Evolutionary conservation across 352 stramenopile species (phyloP), one percentile per base, ranked within the genome.

Genomic region (Phytophthora chlamydospora): DNA sequence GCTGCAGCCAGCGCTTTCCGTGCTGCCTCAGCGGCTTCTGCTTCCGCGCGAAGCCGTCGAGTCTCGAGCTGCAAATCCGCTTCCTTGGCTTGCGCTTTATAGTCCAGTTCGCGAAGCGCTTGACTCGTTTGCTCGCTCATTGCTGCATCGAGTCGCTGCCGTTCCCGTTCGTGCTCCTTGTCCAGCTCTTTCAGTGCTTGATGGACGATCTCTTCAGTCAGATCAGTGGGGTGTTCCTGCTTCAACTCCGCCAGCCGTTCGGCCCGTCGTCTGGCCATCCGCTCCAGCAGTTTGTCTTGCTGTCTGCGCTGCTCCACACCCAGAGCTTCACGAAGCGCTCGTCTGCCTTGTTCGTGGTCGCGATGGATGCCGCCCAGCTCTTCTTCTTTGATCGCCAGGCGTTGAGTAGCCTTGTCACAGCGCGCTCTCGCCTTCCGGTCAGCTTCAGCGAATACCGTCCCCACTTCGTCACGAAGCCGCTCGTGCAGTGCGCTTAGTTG

Each of bases 251-350:
- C 42, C 34, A 67, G 43, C 27, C 47, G 35, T 29, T 65, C 62
- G 0, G 42, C 45, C 27, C 68, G 53, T 13, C 62, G 48, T 31
- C 53, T 72, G 6, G 54, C 63, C 21, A 66, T 58, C 2, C 67
- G 50, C 21, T 77, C 73, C 12, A 67, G 24, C 13, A 82, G 35
- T 46, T 79, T 82, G 34, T 75, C 64, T 54, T 70, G 61, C n/a
- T 79, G 73, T 10, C 70, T 62, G 19, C 52, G 43, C 6, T 74
- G 58, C 39, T 83, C 74, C 1, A 69, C 47, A 3, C 46, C 51
- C 17, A 83, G 32, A 6, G 71, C 48, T 14, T 53, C 43, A 12
- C 41, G 17, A 9, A 83, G 48, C 12, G 60, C 54, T 4, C 47
- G 47, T 27, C 53, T 63, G 9, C 58, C 50, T 10, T 70, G 50